Evolutionary conservation across 2,329 filamentous ascomycete genomes (phyloP).

Genomic region (Trichoderma asperellum): DNA sequence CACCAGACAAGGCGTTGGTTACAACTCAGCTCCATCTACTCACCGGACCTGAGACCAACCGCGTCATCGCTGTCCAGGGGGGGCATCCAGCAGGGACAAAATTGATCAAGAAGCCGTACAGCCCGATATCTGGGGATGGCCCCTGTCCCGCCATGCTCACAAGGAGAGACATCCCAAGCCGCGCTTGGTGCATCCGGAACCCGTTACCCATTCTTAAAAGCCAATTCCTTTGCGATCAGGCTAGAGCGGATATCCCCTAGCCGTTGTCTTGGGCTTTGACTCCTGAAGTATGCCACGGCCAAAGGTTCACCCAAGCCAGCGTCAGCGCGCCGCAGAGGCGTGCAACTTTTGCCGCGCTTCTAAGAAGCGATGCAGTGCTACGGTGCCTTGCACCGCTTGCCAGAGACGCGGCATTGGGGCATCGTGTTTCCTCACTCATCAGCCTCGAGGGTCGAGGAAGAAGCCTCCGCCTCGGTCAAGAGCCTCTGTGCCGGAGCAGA

Average conservation of each 20-base stretch:
- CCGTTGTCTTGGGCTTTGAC: neutral
- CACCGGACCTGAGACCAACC: neutral
- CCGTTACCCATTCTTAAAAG: neutral
- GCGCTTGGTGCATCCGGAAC: neutral
- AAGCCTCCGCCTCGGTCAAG: conserved; percentile 16
- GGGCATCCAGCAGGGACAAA: neutral
- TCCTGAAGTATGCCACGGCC: conserved; percentile 52
- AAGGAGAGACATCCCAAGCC: conserved; percentile 8
- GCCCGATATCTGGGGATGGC: neutral
- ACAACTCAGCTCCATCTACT: conserved; percentile 3
- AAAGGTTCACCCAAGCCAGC: conserved; percentile 53
- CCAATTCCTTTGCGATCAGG: neutral
- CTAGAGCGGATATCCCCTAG: conserved; percentile 17
- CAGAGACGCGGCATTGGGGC: conserved; percentile 47
- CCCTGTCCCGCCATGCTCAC: conserved; percentile 15
- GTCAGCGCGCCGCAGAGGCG: conserved; percentile 53
- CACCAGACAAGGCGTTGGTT: neutral
- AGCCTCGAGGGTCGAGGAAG: conserved; percentile 37
- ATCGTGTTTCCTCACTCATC: conserved; percentile 43
- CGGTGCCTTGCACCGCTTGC: conserved; percentile 53
- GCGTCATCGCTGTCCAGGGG: conserved; percentile 1
- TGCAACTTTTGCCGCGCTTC: conserved; percentile 53
- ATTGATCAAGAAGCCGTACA: neutral
- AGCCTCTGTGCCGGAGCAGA: neutral
- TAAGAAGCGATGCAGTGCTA: conserved; percentile 56